These are phyloP conservation scores for Nemophila menziesii DNA, from an alignment of 257 asterid species.

Conservation along the genomic window DNA sequence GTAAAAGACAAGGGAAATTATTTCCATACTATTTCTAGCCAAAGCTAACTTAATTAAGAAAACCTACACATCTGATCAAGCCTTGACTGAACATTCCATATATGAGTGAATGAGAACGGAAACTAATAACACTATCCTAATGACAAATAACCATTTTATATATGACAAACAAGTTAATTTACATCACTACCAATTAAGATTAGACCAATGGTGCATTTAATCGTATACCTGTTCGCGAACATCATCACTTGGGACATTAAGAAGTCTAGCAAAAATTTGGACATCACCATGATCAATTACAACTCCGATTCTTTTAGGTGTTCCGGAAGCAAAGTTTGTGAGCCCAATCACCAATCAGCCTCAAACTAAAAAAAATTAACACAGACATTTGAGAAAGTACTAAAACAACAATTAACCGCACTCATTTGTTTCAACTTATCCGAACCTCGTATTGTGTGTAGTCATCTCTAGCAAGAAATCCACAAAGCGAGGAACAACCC, in stretches of 20 bases:
- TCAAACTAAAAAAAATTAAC: conserved; percentile 46
- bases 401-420: conserved; percentile 1
- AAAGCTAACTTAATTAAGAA: too few relatives aligned
- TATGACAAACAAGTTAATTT: not conserved
- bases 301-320: conserved; percentile 75
- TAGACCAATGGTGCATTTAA: too few relatives aligned
- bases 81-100: too few relatives aligned
- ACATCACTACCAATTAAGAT: not conserved
- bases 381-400: conserved; percentile 5
- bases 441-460: conserved; percentile 72
- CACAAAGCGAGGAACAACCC: conserved; percentile 80
- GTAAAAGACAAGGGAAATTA: too few relatives aligned
- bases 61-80: too few relatives aligned
- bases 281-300: conserved; percentile 91
- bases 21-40: too few relatives aligned
- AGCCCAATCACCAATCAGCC: conserved; percentile 99
- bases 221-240: conserved; percentile 80
- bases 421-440: conserved; percentile 1
- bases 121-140: too few relatives aligned
- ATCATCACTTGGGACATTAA: conserved; percentile 69
- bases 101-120: too few relatives aligned
- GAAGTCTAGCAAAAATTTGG: conserved; percentile 70
- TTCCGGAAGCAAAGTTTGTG: conserved; percentile 92
- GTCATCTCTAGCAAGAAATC: conserved; percentile 80
- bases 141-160: conserved; percentile 78